Evolutionary conservation across 192 early-diverging fungal species (phyloP).

Genomic region (Pilobolus umbonatus): DNA sequence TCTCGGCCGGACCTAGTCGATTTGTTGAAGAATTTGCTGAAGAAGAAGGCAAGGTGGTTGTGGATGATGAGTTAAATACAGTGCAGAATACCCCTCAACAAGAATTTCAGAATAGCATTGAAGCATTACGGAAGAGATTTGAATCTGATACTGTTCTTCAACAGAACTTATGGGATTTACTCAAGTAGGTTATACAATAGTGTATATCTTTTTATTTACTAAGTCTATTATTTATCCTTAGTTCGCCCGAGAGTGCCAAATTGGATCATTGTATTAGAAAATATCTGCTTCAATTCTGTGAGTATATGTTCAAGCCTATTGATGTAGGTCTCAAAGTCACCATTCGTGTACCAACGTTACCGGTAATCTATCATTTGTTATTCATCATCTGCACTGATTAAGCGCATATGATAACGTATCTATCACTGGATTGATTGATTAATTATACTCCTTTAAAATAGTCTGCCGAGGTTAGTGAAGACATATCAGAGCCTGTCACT

Average conservation of each 20-base stretch:
- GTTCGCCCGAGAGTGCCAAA: conserved; percentile 14
- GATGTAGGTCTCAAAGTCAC: conserved; percentile 51
- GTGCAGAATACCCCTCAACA: conserved; percentile 20
- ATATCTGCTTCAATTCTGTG: conserved; percentile 58
- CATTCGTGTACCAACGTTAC: conserved; percentile 42
- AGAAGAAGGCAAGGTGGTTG: conserved; percentile 38
- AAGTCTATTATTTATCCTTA: not conserved
- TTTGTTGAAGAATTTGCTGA: conserved; percentile 43
- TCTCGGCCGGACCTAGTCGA: not conserved
- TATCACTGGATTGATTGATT: not conserved
- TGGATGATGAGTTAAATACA: conserved; percentile 20
- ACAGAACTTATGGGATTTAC: conserved; percentile 23
- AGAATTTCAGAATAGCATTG: conserved; percentile 22
- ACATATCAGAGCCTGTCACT: conserved; percentile 12
- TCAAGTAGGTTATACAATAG: conserved; percentile 18
- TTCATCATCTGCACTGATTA: too few relatives aligned
- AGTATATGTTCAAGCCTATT: conserved; percentile 57
- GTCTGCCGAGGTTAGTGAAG: conserved; percentile 7
- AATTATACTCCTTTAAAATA: not conserved
- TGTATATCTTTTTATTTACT: not conserved
- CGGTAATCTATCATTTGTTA: conserved; percentile 6
- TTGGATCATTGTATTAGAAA: conserved; percentile 55
- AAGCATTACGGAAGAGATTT: conserved; percentile 24
- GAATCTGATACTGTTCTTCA: conserved; percentile 23
- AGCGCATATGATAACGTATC: not conserved